A percentile compares a stretch with the other conserved stretches of the same genome.
Conservation (phyloP, 805 yeast species). For the Kuraishia hungarica region DNA sequence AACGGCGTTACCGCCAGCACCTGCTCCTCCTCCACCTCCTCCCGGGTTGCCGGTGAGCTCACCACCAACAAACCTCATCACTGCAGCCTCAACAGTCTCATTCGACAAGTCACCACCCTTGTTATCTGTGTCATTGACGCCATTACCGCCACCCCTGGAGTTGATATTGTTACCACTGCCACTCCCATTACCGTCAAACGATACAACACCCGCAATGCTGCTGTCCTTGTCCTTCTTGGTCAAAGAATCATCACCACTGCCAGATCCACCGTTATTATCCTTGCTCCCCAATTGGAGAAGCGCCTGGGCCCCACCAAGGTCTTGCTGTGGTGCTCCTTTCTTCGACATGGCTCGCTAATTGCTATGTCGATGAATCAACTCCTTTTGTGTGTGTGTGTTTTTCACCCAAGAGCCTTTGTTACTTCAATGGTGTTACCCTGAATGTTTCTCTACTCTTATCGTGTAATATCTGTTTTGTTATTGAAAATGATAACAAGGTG, state of each 20-base stretch:
- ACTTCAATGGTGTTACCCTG: slow-evolving; percentile 2
- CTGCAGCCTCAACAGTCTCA: slow-evolving; percentile 70
- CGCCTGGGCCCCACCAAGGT: slow-evolving; percentile 20
- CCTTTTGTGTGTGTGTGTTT: not conserved
- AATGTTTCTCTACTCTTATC: slow-evolving; percentile 2
- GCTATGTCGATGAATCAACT: not conserved
- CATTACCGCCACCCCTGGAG: not conserved
- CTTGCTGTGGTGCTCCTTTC: slow-evolving; percentile 10
- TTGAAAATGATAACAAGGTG: not conserved
- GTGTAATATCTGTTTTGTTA: not conserved
- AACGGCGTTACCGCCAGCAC: slow-evolving; percentile 1
- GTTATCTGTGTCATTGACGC: not conserved
- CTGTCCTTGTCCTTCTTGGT: slow-evolving; percentile 1
- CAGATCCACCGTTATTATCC: slow-evolving; percentile 5
- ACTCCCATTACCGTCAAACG: slow-evolving; percentile 31
- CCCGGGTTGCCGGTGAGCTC: too few relatives aligned
- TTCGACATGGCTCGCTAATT: not conserved
- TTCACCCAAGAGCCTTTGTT: not conserved
- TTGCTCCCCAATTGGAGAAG: slow-evolving; percentile 14
- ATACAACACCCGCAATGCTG: not conserved
- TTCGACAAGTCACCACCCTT: slow-evolving; percentile 9
- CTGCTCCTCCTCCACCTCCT: too few relatives aligned
- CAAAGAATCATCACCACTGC: not conserved
- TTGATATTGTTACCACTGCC: slow-evolving; percentile 2
- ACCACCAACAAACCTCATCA: slow-evolving; percentile 64